phyloP scores from a whole-genome alignment of 345 rosid species.

The Turnera subulata region DNA sequence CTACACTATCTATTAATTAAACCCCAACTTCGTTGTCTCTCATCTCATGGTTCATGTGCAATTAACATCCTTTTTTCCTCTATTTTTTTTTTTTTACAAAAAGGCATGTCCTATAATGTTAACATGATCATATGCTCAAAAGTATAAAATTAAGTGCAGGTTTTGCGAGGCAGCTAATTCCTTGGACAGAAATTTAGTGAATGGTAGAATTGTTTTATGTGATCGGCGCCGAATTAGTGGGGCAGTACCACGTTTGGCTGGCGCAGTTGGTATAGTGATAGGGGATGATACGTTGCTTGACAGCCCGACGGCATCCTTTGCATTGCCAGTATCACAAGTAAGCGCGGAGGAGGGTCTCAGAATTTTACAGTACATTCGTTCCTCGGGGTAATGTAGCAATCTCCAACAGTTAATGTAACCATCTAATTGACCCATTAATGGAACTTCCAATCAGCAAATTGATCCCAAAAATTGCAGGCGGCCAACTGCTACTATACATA shows the following conservation, averaged over 20 bases:
- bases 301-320: slow-evolving; percentile 6
- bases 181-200: slow-evolving; percentile 21
- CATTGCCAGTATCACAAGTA: slow-evolving; percentile 22
- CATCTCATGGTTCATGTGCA: background rate
- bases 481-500: slow-evolving; percentile 26
- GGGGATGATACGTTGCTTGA: slow-evolving; percentile 2
- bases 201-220: slow-evolving; percentile 37
- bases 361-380: slow-evolving; percentile 13
- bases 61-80: background rate
- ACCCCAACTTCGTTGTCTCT: background rate
- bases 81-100: too few species aligned
- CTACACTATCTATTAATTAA: too few species aligned
- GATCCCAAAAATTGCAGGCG: slow-evolving; percentile 25
- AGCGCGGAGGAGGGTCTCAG: background rate
- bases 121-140: too few species aligned
- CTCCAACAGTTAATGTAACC: background rate
- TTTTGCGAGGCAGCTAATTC: slow-evolving; percentile 13
- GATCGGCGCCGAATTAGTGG: background rate
- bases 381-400: slow-evolving; percentile 13
- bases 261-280: slow-evolving; percentile 30
- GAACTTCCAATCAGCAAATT: too few species aligned
- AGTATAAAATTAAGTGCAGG: slow-evolving; percentile 12
- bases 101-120: too few species aligned
- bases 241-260: slow-evolving; percentile 16
- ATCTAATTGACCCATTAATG: background rate